phyloP scores from a whole-genome alignment of 2,329 filamentous ascomycete genomes.

The Chlorencoelia australis region DNA sequence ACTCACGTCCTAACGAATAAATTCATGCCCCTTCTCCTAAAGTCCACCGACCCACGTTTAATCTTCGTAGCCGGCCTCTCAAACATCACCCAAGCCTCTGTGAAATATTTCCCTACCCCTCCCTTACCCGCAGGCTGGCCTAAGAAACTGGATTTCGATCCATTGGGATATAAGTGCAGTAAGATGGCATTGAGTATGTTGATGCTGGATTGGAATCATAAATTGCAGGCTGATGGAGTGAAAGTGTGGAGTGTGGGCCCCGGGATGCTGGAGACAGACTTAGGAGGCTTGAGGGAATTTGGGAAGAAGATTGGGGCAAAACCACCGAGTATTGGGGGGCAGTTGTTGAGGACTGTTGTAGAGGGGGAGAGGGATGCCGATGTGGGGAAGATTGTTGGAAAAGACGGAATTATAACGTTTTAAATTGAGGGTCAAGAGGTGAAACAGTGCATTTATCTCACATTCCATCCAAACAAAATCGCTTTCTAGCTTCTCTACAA shows the following conservation, averaged over 20 bases:
- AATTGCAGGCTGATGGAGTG: conserved; percentile 38
- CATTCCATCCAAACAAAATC: too few species aligned
- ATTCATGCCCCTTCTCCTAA: conserved; percentile 30
- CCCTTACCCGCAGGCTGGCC: conserved; percentile 32
- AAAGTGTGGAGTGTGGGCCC: conserved; percentile 39
- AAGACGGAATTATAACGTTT: conserved; percentile 3
- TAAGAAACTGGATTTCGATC: conserved; percentile 24
- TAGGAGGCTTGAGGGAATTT: conserved; percentile 28
- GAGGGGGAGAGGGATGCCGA: conserved; percentile 34
- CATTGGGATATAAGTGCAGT: conserved; percentile 30
- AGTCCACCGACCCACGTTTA: conserved; percentile 34
- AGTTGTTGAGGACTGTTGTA: conserved; percentile 31
- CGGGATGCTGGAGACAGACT: conserved; percentile 37
- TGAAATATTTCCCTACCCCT: conserved; percentile 13
- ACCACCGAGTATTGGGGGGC: conserved; percentile 29
- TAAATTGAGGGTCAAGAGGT: too few species aligned
- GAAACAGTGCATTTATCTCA: too few species aligned
- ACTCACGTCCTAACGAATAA: conserved; percentile 24
- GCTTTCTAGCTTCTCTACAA: too few species aligned
- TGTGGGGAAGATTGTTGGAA: conserved; percentile 29
- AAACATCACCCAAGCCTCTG: conserved; percentile 24
- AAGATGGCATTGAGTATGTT: conserved; percentile 41
- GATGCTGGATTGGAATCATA: conserved; percentile 35
- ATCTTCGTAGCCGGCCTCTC: conserved; percentile 36
- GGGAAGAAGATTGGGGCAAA: conserved; percentile 19